Base-by-base conservation (phyloP, 257 asterid species). In the Hygrophila difformis region DNA sequence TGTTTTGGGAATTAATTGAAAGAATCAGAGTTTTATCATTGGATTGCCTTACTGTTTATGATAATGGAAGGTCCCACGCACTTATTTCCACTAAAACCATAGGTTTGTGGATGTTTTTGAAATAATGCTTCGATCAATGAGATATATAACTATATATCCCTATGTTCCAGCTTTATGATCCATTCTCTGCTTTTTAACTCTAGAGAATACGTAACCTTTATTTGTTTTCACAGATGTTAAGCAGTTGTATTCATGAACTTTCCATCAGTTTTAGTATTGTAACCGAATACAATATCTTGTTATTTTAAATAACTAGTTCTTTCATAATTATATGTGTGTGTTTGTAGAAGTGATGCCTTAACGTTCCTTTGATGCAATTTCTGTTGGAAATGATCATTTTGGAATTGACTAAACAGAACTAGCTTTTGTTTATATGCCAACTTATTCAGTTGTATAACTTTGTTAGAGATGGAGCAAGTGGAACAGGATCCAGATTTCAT, bases 401-500 rank as follows among this genome's bases (percentile, higher is more conserved):
- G 58, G 31, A 54, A 22, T 51, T 47, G 58, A 47, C 9, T 47
- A 43, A 43, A 51, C 44, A 31, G 43, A 49, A 40, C 24, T 44
- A 45, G 20, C 61, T 29, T 41, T 23, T 28, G 26, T 48, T 17
- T 44, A 55, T 51, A 56, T 51, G 50, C 68, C 66, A 60, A 74
- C 49, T 63, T 56, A 36, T 55, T 18, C 49, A 23, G 44, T 59
- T 51, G 45, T 58, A 18, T 61, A 48, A 62, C 57, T 66, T 56
- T 72, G 51, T 54, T 61, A 91, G 99, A 82, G 78, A 80, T 91
- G 93, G 95, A 82, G 47, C 91, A 78, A 66, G 85, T 86, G 59
- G 99, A 86, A 65, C 94, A 82, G 65, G 99, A 91, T 49, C 93
- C 94, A 45, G 96, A 91, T 54, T 91, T 91, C 55, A 60, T 72